Conservation (phyloP, 106 monocot species). For the Iris macrosiphon region DNA sequence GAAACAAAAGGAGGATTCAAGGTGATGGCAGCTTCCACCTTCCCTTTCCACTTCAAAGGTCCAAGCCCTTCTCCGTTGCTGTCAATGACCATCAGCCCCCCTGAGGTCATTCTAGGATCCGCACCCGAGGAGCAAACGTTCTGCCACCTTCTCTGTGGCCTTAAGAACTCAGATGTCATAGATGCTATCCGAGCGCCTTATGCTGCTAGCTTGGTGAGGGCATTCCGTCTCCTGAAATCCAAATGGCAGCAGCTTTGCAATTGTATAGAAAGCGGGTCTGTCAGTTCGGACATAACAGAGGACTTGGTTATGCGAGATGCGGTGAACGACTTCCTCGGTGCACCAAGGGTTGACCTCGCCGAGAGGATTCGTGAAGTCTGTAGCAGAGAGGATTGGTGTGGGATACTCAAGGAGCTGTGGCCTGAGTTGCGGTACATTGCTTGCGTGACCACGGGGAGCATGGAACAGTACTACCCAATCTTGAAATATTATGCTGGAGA, state of each 20-base stretch:
- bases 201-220: slow-evolving; percentile 20
- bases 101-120: slow-evolving; percentile 18
- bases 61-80: slow-evolving; percentile 5
- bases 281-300: slow-evolving; percentile 16
- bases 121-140: slow-evolving; percentile 28
- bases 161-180: background rate
- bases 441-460: slow-evolving; percentile 29
- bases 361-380: slow-evolving; percentile 5
- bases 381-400: slow-evolving; percentile 14
- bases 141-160: slow-evolving; percentile 39
- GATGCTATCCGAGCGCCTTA: slow-evolving; percentile 28
- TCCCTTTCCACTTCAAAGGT: slow-evolving; percentile 4
- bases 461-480: slow-evolving; percentile 31
- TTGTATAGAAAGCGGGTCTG: slow-evolving; percentile 17
- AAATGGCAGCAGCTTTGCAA: slow-evolving; percentile 28
- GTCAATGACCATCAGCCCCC: slow-evolving; percentile 18
- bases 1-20: slow-evolving; percentile 21
- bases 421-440: slow-evolving; percentile 21
- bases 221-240: slow-evolving; percentile 19
- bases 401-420: slow-evolving; percentile 21
- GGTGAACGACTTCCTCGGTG: slow-evolving; percentile 15
- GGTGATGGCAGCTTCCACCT: slow-evolving; percentile 26
- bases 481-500: slow-evolving; percentile 22
- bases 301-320: slow-evolving; percentile 9
- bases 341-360: slow-evolving; percentile 15